Evolutionary conservation across 345 rosid species (phyloP), one percentile per base, ranked within the genome.

Genomic region (Erucastrum elatum): DNA sequence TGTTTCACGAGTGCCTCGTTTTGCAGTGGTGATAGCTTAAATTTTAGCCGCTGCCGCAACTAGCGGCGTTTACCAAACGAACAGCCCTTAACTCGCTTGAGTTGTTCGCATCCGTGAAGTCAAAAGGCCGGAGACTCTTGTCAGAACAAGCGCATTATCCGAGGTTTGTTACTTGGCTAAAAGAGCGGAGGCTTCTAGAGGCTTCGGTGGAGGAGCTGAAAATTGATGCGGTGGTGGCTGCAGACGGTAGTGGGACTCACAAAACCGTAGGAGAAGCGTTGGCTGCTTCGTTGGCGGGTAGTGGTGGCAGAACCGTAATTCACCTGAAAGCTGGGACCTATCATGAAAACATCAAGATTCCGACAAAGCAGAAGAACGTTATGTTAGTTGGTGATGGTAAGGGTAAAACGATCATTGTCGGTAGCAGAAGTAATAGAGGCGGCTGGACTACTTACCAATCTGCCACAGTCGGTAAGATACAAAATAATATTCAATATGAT

Each of bases 381-480:
- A 84, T 87, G 90, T 74, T 89, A 64, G 80, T 84, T 41, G 92
- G 92, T 8, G 92, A 89, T 13, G 92, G 90, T 2, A 89, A 84
- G 85, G 90, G 85, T 1, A 82, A 80, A 74, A 84, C 87, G 15
- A 80, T 89, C 66, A 84, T 89, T 75, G 75, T 78, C 0, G 86
- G 85, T 17, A 81, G 70, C 41, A 66, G 83, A 41, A 89, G 80
- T 49, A 68, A 70, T 16, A 79, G 66, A 4, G 88, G 77, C 8
- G 90, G 89, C 6, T 89, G 69, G 72, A 76, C 88, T 33, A 87
- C 90, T 34, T 84, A 60, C 79, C 63, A 76, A 55, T 60, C 89
- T 16, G 88, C 91, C 64, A 88, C 91, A 29, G 89, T 88, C 63
- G 87, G 89, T 88, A 82, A 78, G 76, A 37, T 69, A 11, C 55